Percentiles rank a stretch among this genome's conserved stretches.
Conservation (phyloP, 768 basidiomycete genomes). For the Rhodosporidiobolus odoratus region DNA sequence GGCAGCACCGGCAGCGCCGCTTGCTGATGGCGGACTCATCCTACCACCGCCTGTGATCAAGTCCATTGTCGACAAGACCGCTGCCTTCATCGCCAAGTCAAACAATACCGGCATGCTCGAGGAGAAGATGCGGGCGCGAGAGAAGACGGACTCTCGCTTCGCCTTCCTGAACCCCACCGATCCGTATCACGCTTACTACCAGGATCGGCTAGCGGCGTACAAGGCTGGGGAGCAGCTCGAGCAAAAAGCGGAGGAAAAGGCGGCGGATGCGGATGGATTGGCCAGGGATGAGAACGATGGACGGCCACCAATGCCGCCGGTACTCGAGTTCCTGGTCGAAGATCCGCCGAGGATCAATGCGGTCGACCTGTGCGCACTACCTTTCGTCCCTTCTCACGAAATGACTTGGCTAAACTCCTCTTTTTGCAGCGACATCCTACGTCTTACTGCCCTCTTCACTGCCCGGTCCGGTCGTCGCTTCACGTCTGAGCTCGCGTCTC, state of each 20-base stretch:
- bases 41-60: slow-evolving; percentile 94
- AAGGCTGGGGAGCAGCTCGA: slow-evolving; percentile 56
- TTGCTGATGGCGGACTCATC: slow-evolving; percentile 54
- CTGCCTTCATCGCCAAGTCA: slow-evolving; percentile 73
- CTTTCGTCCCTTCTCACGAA: neutral
- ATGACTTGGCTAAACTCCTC: neutral
- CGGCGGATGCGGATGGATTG: slow-evolving; percentile 48
- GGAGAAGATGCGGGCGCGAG: slow-evolving; percentile 92
- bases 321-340: slow-evolving; percentile 70
- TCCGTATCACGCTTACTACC: slow-evolving; percentile 98
- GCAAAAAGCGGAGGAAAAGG: slow-evolving; percentile 21
- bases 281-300: slow-evolving; percentile 58
- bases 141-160: slow-evolving; percentile 94
- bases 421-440: slow-evolving; percentile 75
- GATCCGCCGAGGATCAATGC: slow-evolving; percentile 76
- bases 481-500: slow-evolving; percentile 71
- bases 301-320: slow-evolving; percentile 60
- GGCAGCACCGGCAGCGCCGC: neutral
- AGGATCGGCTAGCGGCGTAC: slow-evolving; percentile 79
- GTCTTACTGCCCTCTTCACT: slow-evolving; percentile 90
- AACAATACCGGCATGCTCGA: slow-evolving; percentile 85
- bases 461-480: slow-evolving; percentile 84
- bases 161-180: slow-evolving; percentile 95
- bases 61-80: slow-evolving; percentile 96
- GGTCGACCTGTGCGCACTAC: slow-evolving; percentile 72